Evolutionary conservation across 306 rosid species (phyloP).

Genomic region (Cucurbita maxima): DNA sequence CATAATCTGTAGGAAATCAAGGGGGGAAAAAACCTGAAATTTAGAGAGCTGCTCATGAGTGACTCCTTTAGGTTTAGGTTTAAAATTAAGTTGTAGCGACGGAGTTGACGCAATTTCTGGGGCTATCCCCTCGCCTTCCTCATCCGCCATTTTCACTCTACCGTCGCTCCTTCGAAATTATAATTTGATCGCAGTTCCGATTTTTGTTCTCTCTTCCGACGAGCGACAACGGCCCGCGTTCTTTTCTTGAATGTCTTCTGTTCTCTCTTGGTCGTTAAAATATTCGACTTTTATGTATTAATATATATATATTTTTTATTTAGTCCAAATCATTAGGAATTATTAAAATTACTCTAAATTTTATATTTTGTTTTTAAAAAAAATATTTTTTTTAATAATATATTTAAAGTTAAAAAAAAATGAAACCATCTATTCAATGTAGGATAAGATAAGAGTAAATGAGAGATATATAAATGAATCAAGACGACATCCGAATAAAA

Average conservation of each 20-base stretch:
- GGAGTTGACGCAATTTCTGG: not conserved
- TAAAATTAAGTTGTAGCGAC: not conserved
- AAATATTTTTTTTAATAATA: no score
- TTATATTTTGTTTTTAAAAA: no score
- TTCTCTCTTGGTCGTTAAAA: not conserved
- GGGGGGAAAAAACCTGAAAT: not conserved
- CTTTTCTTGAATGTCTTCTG: not conserved
- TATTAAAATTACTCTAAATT: no score
- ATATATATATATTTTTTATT: no score
- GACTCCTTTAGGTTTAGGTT: not conserved
- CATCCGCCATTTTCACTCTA: not conserved
- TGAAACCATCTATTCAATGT: no score
- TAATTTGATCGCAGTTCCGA: not conserved
- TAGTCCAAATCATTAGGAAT: no score
- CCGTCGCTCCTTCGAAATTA: not conserved
- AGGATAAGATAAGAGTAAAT: no score
- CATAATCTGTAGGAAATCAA: not conserved
- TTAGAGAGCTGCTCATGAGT: constrained; percentile 2
- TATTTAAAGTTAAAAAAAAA: no score
- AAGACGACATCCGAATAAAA: no score
- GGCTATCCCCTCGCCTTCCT: not conserved
- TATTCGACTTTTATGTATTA: no score
- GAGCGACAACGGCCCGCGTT: not conserved
- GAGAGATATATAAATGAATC: no score
- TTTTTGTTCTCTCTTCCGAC: not conserved